Evolutionary conservation across 768 basidiomycete species (phyloP), one percentile per base, ranked within the genome.

Genomic region (Pisolithus marmoratus): DNA sequence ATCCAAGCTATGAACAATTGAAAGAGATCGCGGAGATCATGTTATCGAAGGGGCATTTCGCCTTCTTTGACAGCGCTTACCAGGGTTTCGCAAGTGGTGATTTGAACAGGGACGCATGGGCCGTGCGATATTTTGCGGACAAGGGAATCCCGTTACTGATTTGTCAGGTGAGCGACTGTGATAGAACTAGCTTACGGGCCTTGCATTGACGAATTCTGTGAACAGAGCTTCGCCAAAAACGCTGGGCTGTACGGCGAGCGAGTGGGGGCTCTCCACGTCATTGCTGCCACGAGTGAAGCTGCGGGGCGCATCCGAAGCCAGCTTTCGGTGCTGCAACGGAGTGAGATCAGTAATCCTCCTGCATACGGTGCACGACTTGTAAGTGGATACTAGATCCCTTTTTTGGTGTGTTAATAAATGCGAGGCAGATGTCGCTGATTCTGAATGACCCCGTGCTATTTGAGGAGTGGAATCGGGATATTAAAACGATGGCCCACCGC

Each of bases 11-110:
- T 43, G 91, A 87, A 58, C 87, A 97, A 67, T 98, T 94, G 94
- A 72, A 78, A 54, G 67, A 73, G 52, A 79, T 97, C 60, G 87
- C 88, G 37, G 77, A 85, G 36, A 70, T 84, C 49, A 80, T 96
- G 65, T 65, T 86, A 27, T 70, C 74, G 44, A 87, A 84, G 70
- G 75, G 79, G 14, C 94, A 94, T 67, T 95, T 83, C 63, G 85
- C 86, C 29, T 94, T 95, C 72, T 92, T 97, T 66, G 94, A 98
- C 72, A 88, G 87, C 65, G 94, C 94, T 3, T 98, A 98, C 72
- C 94, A 96, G 71, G 94, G 94, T 17, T 98, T 97, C 68, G 94
- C 94, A 17, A 92, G 89, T 59, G 94, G 94, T 1, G 84, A 92
- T 66, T 74, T 96, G 62, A 86, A 94, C 65, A 81, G 82, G 59